Percentiles rank a stretch among this genome's conserved stretches.
Evolutionary conservation across 345 rosid species (phyloP).

Genomic region (Kernera saxatilis): DNA sequence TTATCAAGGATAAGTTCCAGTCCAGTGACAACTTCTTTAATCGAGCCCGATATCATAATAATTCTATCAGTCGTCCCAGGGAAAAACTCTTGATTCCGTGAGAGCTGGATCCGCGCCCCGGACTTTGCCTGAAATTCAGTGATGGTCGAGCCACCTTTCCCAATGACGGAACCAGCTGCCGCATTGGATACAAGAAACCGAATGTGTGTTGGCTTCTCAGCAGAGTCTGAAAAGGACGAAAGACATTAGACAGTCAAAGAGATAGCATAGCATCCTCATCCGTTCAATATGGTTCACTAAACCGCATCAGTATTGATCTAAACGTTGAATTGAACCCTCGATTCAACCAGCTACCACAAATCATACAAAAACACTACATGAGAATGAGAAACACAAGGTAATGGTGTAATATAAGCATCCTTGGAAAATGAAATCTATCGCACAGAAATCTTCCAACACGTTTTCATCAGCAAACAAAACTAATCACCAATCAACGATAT

Average conservation of each 20-base stretch:
- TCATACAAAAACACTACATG: not conserved
- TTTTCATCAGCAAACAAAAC: not conserved
- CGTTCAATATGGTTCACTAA: not conserved
- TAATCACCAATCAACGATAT: not conserved
- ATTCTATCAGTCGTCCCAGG: slow-evolving; percentile 96
- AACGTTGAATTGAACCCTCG: not conserved
- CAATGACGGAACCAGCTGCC: slow-evolving; percentile 97
- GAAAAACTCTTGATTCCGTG: slow-evolving; percentile 88
- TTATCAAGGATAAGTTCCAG: slow-evolving; percentile 81
- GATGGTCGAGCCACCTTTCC: slow-evolving; percentile 97
- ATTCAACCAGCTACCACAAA: not conserved
- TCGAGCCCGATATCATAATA: slow-evolving; percentile 73
- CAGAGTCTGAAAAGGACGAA: slow-evolving; percentile 40
- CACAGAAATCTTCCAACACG: not conserved
- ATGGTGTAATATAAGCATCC: not conserved
- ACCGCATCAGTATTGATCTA: not conserved
- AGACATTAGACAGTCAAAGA: not conserved
- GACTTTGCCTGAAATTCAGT: slow-evolving; percentile 94
- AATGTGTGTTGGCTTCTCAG: slow-evolving; percentile 72
- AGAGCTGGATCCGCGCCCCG: slow-evolving; percentile 91
- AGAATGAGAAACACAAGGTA: not conserved
- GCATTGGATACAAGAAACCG: slow-evolving; percentile 97
- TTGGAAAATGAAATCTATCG: not conserved
- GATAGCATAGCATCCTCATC: not conserved
- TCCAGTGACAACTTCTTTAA: slow-evolving; percentile 74